Base-by-base conservation (phyloP, 176 grass and related monocot genomes). In the Aechmea fasciata region DNA sequence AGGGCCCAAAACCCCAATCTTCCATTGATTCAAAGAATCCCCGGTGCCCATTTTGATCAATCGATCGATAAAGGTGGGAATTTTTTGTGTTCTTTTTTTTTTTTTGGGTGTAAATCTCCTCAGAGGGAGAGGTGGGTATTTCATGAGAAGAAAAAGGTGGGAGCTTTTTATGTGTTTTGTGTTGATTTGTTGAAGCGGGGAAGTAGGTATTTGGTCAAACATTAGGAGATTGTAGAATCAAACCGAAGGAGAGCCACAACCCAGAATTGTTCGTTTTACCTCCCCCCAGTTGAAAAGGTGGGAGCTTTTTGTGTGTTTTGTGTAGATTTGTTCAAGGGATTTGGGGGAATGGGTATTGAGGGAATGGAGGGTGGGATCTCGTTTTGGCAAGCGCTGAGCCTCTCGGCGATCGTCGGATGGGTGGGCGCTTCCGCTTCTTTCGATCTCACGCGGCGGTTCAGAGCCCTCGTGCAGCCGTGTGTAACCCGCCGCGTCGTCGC, bases 401-500 rank as follows among this genome's bases (percentile, higher is more conserved):
- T 99, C 51, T 72, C 89, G 24, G 74, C 75, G 57, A 84, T 87
- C 62, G 73, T 85, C 1, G 84, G 81, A 8, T 99, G 89, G 94
- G 86, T 93, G 71, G 79, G 88, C 77, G 84, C 82, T 47, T 78
- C 94, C 59, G 90, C 89, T 47, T 69, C 72, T 57, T 99, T 84
- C 76, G 87, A 86, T 77, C 89, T 99, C 67, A 99, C 94, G 24
- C 81, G 83, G 63, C 67, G 81, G 71, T 9, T 82, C 47, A 81
- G 89, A 69, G 80, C 80, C 54, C 77, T 81, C 29, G 55, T 64
- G 47, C 95, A 87, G 77, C 90, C 95, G 17, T 90, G 84, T 90
- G 78, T 88, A 77, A 73, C 72, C 62, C 82, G 82, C 66, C 95
- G 80, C 25, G 84, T 90, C 64, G 71, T 86, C 62, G 82, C 77